Evolutionary conservation across 2,329 filamentous ascomycete species (phyloP), one percentile per base, ranked within the genome.

Genomic region (Elsinoe necatrix): DNA sequence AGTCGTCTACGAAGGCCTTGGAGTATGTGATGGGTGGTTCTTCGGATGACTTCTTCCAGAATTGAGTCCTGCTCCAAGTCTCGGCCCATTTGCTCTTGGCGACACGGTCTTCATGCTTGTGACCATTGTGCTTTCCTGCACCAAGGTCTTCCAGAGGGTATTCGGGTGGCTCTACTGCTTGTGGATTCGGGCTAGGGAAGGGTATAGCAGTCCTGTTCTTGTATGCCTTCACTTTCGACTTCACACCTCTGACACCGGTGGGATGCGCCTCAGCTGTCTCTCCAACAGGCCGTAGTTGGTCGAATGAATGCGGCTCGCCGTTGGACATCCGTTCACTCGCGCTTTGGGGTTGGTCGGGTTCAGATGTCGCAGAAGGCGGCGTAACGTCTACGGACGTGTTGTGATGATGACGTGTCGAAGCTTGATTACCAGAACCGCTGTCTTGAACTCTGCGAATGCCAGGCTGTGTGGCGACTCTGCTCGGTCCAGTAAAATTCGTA

Each of bases 1-100:
- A 81, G 1, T 85, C 78, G 31, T 80, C 69, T 60, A 87, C 81
- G 65, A 80, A 83, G 0, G 86, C 82, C 1, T 74, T 59, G 0
- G 82, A 80, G 64, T 95, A 95, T 20, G 60, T 60, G 37, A 62
- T 58, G 35, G 34, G 68, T 11, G 61, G 55, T 9, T 65, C 63
- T 1, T 60, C 59, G 4, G 61, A 56, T n/a, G 61, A 54, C 4
- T 63, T 62, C 57, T 61, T 63, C 67, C 68, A 69, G 57, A 69
- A 69, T 14, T 58, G 48, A 1, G 68, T 41, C 60, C 66, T 66
- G 37, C 50, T 37, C 16, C 58, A 58, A n/a, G 52, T 56, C 18
- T 66, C 59, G 6, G 59, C 57, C 63, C 61, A 65, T 55, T 66
- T 68, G 59, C 67, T 65, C 29, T 55, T 60, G 6, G 60, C 57